Evolutionary conservation across 768 basidiomycete species (phyloP).

Genomic region (Amylocystis lapponica): DNA sequence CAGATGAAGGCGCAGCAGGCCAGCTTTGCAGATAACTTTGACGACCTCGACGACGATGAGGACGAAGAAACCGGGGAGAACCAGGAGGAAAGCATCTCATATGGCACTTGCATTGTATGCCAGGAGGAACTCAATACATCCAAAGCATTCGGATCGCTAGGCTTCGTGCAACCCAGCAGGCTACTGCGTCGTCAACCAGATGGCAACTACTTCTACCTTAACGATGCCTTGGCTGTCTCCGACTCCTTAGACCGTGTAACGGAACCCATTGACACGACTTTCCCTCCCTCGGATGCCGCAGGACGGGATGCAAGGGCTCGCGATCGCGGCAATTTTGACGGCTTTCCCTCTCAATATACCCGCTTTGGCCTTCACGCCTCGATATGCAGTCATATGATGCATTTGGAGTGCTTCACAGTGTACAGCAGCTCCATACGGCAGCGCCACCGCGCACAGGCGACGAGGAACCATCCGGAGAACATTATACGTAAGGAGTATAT

Average conservation of each 20-base stretch:
- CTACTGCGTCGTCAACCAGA: conserved; percentile 77
- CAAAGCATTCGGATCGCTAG: conserved; percentile 79
- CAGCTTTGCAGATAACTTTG: conserved; percentile 76
- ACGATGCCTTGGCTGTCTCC: conserved; percentile 63
- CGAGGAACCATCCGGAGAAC: conserved; percentile 90
- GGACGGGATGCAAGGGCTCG: conserved; percentile 38
- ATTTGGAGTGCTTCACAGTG: conserved; percentile 87
- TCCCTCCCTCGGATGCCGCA: conserved; percentile 50
- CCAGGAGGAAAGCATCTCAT: conserved; percentile 46
- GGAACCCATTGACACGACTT: conserved; percentile 28
- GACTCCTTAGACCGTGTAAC: conserved; percentile 57
- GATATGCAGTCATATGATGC: conserved; percentile 96
- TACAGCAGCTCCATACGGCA: conserved; percentile 84
- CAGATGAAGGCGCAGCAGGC: conserved; percentile 94
- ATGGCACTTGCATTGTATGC: conserved; percentile 96
- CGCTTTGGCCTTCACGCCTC: conserved; percentile 85
- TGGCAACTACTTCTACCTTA: conserved; percentile 50
- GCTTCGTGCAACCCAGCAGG: conserved; percentile 83
- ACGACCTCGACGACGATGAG: conserved; percentile 65
- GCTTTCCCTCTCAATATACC: conserved; percentile 63
- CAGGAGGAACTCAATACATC: conserved; percentile 82
- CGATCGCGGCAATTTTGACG: conserved; percentile 55
- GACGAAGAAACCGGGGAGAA: conserved; percentile 55
- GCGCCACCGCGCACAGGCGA: conserved; percentile 83
- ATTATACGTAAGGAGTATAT: conserved; percentile 93